Percentiles rank a stretch among this genome's conserved stretches.
Evolutionary conservation across 1,284 basidiomycete genomes (phyloP).

Genomic region (Boletus sp.): DNA sequence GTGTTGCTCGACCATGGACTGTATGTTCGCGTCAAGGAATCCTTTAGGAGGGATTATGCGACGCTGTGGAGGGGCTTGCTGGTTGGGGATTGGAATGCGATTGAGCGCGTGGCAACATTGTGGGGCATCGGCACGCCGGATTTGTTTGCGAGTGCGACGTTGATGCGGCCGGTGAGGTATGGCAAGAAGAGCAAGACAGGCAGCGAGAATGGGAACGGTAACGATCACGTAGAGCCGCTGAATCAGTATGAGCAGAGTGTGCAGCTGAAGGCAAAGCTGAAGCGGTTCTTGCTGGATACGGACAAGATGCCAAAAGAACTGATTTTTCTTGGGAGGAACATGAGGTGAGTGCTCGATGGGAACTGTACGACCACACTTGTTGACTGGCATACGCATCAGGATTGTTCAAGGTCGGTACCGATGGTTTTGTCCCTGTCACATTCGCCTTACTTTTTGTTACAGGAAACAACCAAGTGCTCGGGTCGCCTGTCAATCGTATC

Average conservation of each 20-base stretch:
- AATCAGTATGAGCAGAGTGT: conserved; percentile 62
- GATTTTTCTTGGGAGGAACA: conserved; percentile 79
- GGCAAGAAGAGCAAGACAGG: conserved; percentile 13
- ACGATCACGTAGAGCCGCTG: conserved; percentile 31
- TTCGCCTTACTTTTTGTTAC: not conserved
- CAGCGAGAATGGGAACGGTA: conserved; percentile 18
- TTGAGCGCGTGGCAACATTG: conserved; percentile 57
- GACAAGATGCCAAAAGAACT: conserved; percentile 73
- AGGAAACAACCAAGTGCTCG: conserved; percentile 75
- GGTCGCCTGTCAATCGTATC: conserved; percentile 82
- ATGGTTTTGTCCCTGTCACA: not conserved
- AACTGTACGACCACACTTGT: not conserved
- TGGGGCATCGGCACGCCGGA: conserved; percentile 85
- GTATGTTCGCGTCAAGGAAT: conserved; percentile 65
- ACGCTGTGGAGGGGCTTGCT: conserved; percentile 78
- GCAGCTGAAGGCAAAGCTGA: conserved; percentile 60
- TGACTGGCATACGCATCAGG: conserved; percentile 25
- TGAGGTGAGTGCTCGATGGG: conserved; percentile 42
- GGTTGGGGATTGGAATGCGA: conserved; percentile 59
- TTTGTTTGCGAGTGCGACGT: conserved; percentile 70
- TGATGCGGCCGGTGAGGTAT: conserved; percentile 57
- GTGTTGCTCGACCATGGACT: conserved; percentile 89
- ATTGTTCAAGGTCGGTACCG: conserved; percentile 57
- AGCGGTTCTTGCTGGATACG: conserved; percentile 58
- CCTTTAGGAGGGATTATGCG: conserved; percentile 72